Base-by-base conservation (phyloP, 139 green algal species). In the Edaphochlamys debaryana region DNA sequence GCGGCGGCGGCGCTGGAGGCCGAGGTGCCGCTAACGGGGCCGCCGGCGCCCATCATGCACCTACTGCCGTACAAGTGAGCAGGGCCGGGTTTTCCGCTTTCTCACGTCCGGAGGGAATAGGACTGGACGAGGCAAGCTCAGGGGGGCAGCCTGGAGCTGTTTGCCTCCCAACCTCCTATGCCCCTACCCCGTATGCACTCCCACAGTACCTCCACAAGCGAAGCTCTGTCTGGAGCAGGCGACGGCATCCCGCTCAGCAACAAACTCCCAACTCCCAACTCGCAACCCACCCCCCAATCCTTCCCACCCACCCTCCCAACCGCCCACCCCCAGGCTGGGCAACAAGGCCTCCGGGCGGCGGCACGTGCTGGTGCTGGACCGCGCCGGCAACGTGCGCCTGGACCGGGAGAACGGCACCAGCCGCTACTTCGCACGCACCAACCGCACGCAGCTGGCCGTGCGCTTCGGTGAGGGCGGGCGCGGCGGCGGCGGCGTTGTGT, bases 401-500 rank as follows among this genome's bases (percentile, higher is more conserved):
- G 72, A 85, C n/a, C 64, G 85, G 4, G 85, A 89, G 4, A 83
- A 89, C 74, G 85, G 85, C 67, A 87, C 73, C 2, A 11, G 79
- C 66, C 79, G 85, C 42, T 81, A 72, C 67, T 63, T 42, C 30
- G 64, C 56, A 1, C 63, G 37, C n/a, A 77, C 79, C 67, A 86
- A 89, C 62, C 32, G 67, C 23, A 79, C 85, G 1, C 79, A 81
- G 66, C 79, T 89, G 73, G 79, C 68, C 15, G 67, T 52, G 34
- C 45, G 41, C 0, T 69, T 79, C 40, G 45, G 81, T 87, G 60
- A 40, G 83, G 0, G 38, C 1, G n/a, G 15, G n/a, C 25, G n/a
- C n/a, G n/a, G n/a, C 62, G 23, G 36, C 7, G 9, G 8, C 22
- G 64, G 34, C 8, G 4, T 41, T 40, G 32, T n/a, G 40, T 37